Base-by-base conservation (phyloP, 441 rosid species). In the Capsella rubella region DNA sequence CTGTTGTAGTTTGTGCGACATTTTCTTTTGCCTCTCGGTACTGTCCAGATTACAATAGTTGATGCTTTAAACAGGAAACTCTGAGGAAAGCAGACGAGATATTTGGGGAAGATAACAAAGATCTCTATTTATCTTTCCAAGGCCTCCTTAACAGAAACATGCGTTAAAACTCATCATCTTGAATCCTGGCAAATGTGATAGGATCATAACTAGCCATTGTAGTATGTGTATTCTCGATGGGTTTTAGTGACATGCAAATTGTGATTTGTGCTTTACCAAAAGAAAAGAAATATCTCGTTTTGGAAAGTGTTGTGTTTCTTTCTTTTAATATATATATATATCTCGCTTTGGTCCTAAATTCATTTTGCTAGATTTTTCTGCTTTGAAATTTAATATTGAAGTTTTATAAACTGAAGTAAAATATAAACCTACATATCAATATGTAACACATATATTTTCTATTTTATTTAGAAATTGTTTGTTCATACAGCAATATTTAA, bases 1-100 rank as follows among this genome's bases (percentile, higher is more conserved):
- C n/a, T 0, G 27, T 8, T 11, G 25, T 12, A 29, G 21, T 35
- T 75, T 0, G 25, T 69, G 39, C 5, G 10, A 7, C 42, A 64
- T 27, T 57, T 6, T 10, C 6, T 59, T 39, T 39, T 39, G 39
- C 39, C 18, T 14, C n/a, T 35, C 0, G 16, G 10, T 15, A 34
- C 1, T 69, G 57, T 34, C 10, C 3, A 54, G 53, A 55, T 28
- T 4, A 46, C 5, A 4, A 69, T 16, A 2, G 10, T 43, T 31
- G 16, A 31, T 74, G 70, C 34, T 67, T 42, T 73, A 65, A 75
- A 49, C 87, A 92, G 99, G 99, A 95, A 84, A 95, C 97, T 69
- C 83, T 92, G 69, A 87, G 84, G 82, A 95, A 90, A 82, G 97
- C 97, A 21, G 97, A 89, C 69, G 97, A 89, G 77, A 90, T 92